Base-by-base conservation (phyloP, 1,139 yeast genomes). In the Pichia sp. region DNA sequence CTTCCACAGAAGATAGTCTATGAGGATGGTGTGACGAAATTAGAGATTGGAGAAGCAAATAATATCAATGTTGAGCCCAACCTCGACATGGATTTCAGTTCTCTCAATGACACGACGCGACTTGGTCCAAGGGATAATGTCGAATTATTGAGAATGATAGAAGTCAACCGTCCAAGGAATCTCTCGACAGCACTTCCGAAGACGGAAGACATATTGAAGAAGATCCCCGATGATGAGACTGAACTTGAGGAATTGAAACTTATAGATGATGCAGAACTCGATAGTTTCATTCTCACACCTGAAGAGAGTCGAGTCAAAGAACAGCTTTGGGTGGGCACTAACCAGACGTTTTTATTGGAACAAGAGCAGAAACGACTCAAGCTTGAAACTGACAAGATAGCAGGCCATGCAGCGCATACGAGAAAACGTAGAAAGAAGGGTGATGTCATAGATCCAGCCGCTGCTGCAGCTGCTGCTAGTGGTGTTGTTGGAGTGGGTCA, bases 281-380 rank as follows among this genome's bases (percentile, higher is more conserved):
- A 74, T 4, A 60, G 63, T 1, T 66, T 77, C 29, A 54, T 84
- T 33, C 63, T 91, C 37, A 69, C 74, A 4, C 77, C 72, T 33
- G 82, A 76, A 32, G 96, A 91, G 47, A 69, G 76, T 11, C 60
- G 65, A 38, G 53, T 77, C 51, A 88, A 85, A 58, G 87, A 84
- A 47, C 68, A 80, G 42, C 74, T 87, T 6, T 91, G 98, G 97
- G 75, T 83, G 39, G 87, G 93, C 1, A 67, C 85, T 37, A 86
- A 91, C 58, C 84, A 83, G 41, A 97, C 88, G 23, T 93, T 77
- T 52, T 64, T 91, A 40, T 60, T 86, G 19, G 93, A 81, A 35
- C 95, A 86, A 59, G 97, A 91, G 51, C 75, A 75, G 49, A 87
- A 86, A 56, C 66, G 91, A 44, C 67, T 88, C 46, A 85, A 88